phyloP scores from a whole-genome alignment of 164 flowering plant genomes.

The Liquidambar formosana region DNA sequence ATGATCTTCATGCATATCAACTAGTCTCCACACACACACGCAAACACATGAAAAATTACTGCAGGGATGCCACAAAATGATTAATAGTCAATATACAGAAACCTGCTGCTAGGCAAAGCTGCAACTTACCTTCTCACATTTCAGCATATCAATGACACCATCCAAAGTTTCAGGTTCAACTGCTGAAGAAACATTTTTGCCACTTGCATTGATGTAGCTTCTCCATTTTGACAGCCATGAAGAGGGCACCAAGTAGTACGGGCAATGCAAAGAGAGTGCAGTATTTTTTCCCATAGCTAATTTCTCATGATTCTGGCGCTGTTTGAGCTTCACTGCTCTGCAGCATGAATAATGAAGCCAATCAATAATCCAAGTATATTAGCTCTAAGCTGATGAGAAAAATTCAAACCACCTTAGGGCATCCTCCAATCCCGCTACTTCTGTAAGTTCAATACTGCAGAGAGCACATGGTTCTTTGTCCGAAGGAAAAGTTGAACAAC shows the following conservation, averaged over 20 bases:
- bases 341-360: constrained; percentile 35
- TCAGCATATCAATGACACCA: constrained; percentile 50
- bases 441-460: constrained; percentile 64
- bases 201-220: constrained; percentile 62
- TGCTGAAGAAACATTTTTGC: constrained; percentile 56
- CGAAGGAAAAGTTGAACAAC: constrained; percentile 63
- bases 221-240: constrained; percentile 88
- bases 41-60: neutral
- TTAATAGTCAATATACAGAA: constrained; percentile 4
- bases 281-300: constrained; percentile 61
- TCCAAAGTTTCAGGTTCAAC: constrained; percentile 69
- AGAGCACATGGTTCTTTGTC: constrained; percentile 58
- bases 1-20: neutral
- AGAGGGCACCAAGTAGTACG: constrained; percentile 81
- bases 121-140: constrained; percentile 63
- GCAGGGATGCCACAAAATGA: neutral
- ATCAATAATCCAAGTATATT: constrained; percentile 6
- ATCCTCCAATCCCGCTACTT: constrained; percentile 78
- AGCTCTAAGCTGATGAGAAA: constrained; percentile 6
- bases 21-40: neutral
- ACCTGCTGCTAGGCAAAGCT: neutral
- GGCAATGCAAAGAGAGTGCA: constrained; percentile 55
- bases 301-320: constrained; percentile 89
- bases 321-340: constrained; percentile 75
- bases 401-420: constrained; percentile 51